A percentile compares a stretch with the other conserved stretches of the same genome.
phyloP scores from a whole-genome alignment of 768 basidiomycete genomes.

The Agaricus sinodeliciosus region DNA sequence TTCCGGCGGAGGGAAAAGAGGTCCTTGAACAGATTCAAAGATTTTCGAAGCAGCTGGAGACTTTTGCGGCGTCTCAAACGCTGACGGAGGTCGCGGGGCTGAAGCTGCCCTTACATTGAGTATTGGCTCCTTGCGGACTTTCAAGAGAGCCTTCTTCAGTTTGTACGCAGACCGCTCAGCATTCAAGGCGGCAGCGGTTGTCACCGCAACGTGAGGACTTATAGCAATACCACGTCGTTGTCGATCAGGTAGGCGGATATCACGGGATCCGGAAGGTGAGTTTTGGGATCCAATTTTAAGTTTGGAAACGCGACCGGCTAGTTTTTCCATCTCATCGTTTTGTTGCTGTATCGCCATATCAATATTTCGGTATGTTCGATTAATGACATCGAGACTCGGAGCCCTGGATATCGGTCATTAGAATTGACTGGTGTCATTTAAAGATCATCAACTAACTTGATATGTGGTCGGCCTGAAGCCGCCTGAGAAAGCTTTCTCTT shows the following conservation, averaged over 20 bases:
- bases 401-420: constrained; percentile 38
- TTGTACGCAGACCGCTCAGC: constrained; percentile 69
- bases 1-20: constrained; percentile 20
- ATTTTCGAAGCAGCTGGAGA: constrained; percentile 10
- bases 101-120: constrained; percentile 50
- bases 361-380: constrained; percentile 82
- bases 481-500: constrained; percentile 64
- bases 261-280: constrained; percentile 22
- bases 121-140: constrained; percentile 55
- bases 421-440: not conserved
- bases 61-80: constrained; percentile 32
- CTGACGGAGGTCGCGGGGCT: constrained; percentile 27
- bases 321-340: constrained; percentile 41
- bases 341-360: constrained; percentile 65
- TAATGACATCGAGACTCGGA: constrained; percentile 80
- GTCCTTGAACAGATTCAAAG: constrained; percentile 16
- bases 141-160: constrained; percentile 62
- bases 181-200: constrained; percentile 76
- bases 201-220: constrained; percentile 61
- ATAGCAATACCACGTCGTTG: constrained; percentile 35
- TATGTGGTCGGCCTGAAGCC: constrained; percentile 50
- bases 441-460: constrained; percentile 42
- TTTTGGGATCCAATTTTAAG: constrained; percentile 32
- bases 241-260: constrained; percentile 35
- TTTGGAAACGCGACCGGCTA: constrained; percentile 47